phyloP scores from a whole-genome alignment of 805 yeast species.

The Pichia heedii region DNA sequence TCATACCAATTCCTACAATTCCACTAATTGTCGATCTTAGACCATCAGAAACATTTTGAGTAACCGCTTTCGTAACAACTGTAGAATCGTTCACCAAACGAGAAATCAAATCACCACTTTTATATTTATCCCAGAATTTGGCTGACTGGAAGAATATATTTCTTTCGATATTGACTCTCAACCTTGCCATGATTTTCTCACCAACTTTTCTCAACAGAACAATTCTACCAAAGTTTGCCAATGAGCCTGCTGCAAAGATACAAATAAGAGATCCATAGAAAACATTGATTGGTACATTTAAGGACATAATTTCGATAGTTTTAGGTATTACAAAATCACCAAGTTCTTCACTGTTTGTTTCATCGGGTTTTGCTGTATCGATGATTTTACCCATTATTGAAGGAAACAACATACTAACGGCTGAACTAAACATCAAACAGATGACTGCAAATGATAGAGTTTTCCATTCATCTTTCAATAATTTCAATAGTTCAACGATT shows the following conservation, averaged over 20 bases:
- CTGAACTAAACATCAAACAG: conserved; percentile 60
- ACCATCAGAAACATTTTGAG: conserved; percentile 91
- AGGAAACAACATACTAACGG: conserved; percentile 77
- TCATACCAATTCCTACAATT: conserved; percentile 81
- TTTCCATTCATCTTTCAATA: conserved; percentile 50
- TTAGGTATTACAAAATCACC: conserved; percentile 7
- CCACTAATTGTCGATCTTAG: conserved; percentile 76
- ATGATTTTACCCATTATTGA: conserved; percentile 77
- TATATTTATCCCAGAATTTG: conserved; percentile 78
- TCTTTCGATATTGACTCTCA: conserved; percentile 68
- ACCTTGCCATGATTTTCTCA: conserved; percentile 76
- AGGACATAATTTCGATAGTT: conserved; percentile 21
- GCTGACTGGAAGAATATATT: conserved; percentile 80
- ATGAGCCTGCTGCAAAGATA: conserved; percentile 63
- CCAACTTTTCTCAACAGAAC: conserved; percentile 70
- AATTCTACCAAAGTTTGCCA: conserved; percentile 77
- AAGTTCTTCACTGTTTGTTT: conserved; percentile 13
- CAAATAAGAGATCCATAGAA: conserved; percentile 56
- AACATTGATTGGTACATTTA: conserved; percentile 52
- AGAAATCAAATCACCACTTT: conserved; percentile 88
- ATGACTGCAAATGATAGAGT: conserved; percentile 53
- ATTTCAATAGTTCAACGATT: conserved; percentile 37
- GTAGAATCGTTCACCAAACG: conserved; percentile 84
- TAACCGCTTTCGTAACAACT: conserved; percentile 74
- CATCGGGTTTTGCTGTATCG: conserved; percentile 47